Percentiles rank a stretch among this genome's conserved stretches.
Evolutionary conservation across 2,329 filamentous ascomycete species (phyloP).

Genomic region (Emericellopsis atlantica): DNA sequence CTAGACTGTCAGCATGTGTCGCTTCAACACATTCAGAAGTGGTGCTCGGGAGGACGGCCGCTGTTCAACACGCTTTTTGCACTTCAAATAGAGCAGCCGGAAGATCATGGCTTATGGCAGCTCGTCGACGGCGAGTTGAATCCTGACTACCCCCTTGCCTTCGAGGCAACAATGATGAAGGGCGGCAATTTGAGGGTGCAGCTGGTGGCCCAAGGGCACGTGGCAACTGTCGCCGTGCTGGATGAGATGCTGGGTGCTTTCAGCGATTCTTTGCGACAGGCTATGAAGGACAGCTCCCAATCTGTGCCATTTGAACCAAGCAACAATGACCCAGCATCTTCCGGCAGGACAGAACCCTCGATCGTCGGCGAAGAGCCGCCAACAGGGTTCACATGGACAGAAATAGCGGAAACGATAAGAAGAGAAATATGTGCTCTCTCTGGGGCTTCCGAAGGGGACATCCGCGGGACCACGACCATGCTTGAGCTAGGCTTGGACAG

Average conservation of each 20-base stretch:
- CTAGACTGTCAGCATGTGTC: slow-evolving; percentile 63
- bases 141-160: slow-evolving; percentile 63
- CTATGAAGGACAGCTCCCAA: neutral
- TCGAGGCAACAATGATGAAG: slow-evolving; percentile 52
- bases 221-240: slow-evolving; percentile 18
- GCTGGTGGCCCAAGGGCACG: slow-evolving; percentile 41
- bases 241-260: slow-evolving; percentile 25
- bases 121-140: slow-evolving; percentile 30
- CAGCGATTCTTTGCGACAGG: slow-evolving; percentile 8
- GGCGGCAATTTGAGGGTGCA: slow-evolving; percentile 38
- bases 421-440: slow-evolving; percentile 52
- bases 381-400: slow-evolving; percentile 43
- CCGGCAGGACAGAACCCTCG: neutral
- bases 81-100: slow-evolving; percentile 40
- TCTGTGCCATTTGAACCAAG: neutral
- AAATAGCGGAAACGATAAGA: slow-evolving; percentile 38
- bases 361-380: neutral
- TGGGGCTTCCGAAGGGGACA: slow-evolving; percentile 30
- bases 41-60: slow-evolving; percentile 46
- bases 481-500: slow-evolving; percentile 82
- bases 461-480: slow-evolving; percentile 51
- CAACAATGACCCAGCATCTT: too few species aligned
- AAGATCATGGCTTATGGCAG: slow-evolving; percentile 31
- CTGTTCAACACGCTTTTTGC: slow-evolving; percentile 77
- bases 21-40: slow-evolving; percentile 69